Conservation (phyloP, 805 yeast species). For the Starmerella bombicola region DNA sequence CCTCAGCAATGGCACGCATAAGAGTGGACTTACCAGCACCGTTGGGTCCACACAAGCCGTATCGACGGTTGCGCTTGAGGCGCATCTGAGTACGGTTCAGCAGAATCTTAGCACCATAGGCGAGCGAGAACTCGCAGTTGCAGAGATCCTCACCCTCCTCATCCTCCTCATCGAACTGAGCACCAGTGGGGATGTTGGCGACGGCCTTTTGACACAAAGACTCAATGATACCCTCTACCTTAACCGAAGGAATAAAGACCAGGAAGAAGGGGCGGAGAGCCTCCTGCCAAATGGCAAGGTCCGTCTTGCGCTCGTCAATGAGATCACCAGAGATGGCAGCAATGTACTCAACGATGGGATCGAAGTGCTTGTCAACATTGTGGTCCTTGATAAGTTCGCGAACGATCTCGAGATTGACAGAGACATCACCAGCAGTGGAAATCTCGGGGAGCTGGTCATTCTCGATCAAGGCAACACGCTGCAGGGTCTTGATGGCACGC, state of each 20-base stretch:
- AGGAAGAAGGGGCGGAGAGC: constrained; percentile 88
- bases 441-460: constrained; percentile 89
- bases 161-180: constrained; percentile 79
- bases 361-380: constrained; percentile 60
- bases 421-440: constrained; percentile 95
- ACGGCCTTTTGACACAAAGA: constrained; percentile 91
- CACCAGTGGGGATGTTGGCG: constrained; percentile 96
- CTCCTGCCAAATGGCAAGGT: constrained; percentile 82
- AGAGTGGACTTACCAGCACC: constrained; percentile 99
- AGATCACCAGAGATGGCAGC: constrained; percentile 98
- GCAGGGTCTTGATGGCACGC: constrained; percentile 93
- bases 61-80: constrained; percentile 90
- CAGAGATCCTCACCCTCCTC: constrained; percentile 99
- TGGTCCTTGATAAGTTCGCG: constrained; percentile 56
- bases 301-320: constrained; percentile 94
- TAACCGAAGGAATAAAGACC: constrained; percentile 85
- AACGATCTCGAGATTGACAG: constrained; percentile 75
- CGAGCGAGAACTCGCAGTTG: constrained; percentile 99
- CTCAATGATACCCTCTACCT: constrained; percentile 81
- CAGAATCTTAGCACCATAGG: constrained; percentile 99
- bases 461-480: constrained; percentile 97
- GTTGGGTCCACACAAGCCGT: constrained; percentile 97
- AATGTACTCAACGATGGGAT: constrained; percentile 61
- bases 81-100: constrained; percentile 98
- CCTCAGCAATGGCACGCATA: constrained; percentile 95